Conservation (phyloP, 1,139 yeast genomes). For the Kazachstania sp. region DNA sequence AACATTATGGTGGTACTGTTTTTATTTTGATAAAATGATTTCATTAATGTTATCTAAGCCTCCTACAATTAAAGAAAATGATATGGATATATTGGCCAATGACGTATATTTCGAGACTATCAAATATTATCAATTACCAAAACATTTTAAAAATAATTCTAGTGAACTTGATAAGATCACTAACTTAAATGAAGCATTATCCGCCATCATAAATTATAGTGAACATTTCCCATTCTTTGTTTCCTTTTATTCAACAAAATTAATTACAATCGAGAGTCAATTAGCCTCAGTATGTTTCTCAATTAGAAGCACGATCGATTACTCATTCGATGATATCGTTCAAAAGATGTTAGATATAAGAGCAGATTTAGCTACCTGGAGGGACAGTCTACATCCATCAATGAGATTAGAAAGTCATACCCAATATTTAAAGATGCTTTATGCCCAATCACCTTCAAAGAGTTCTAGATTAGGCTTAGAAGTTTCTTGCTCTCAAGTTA, state of each 20-base stretch:
- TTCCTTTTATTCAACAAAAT: slow-evolving; percentile 17
- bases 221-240: slow-evolving; percentile 18
- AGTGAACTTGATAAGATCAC: slow-evolving; percentile 12
- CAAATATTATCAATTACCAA: slow-evolving; percentile 9
- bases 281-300: slow-evolving; percentile 18
- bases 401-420: slow-evolving; percentile 19
- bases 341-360: slow-evolving; percentile 14
- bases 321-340: slow-evolving; percentile 20
- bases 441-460: slow-evolving; percentile 13
- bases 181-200: slow-evolving; percentile 15
- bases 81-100: slow-evolving; percentile 20
- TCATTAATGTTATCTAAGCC: slow-evolving; percentile 20
- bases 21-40: slow-evolving; percentile 17
- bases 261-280: slow-evolving; percentile 15
- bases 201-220: slow-evolving; percentile 13
- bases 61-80: slow-evolving; percentile 17
- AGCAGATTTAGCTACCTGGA: slow-evolving; percentile 18
- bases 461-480: slow-evolving; percentile 19
- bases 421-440: slow-evolving; percentile 17
- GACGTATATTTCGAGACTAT: slow-evolving; percentile 16
- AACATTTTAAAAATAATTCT: slow-evolving; percentile 6
- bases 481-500: slow-evolving; percentile 18
- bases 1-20: slow-evolving; percentile 24
- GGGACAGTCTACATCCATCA: slow-evolving; percentile 18
- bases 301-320: slow-evolving; percentile 12